Evolutionary conservation across 2,329 filamentous ascomycete genomes (phyloP).

Genomic region (Daldinia sp.): DNA sequence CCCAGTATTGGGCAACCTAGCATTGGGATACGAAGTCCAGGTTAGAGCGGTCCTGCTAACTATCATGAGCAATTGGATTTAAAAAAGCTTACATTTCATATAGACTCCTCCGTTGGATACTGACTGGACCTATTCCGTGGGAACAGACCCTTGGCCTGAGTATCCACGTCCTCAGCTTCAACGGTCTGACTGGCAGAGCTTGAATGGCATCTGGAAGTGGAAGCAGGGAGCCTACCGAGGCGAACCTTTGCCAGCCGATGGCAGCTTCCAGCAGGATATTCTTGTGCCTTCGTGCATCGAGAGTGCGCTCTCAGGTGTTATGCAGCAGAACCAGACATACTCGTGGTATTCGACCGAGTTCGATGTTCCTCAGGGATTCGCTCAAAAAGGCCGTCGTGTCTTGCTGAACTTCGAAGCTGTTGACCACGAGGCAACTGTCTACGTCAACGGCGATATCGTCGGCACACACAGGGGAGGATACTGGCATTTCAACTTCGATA

Average conservation of each 20-base stretch:
- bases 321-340: constrained; percentile 51
- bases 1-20: constrained; percentile 25
- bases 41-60: constrained; percentile 9
- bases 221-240: constrained; percentile 46
- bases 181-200: constrained; percentile 61
- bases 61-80: background rate
- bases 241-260: constrained; percentile 31
- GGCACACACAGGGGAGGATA: constrained; percentile 68
- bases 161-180: constrained; percentile 65
- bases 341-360: constrained; percentile 64
- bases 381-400: constrained; percentile 48
- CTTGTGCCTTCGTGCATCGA: constrained; percentile 55
- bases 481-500: constrained; percentile 67
- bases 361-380: constrained; percentile 57
- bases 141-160: constrained; percentile 64
- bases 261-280: constrained; percentile 51
- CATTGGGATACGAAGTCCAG: constrained; percentile 38
- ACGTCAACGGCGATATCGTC: constrained; percentile 62
- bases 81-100: constrained; percentile 47
- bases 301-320: constrained; percentile 59
- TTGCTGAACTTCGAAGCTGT: constrained; percentile 67
- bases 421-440: constrained; percentile 66
- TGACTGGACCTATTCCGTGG: constrained; percentile 61
- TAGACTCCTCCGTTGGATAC: constrained; percentile 56
- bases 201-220: constrained; percentile 68